Evolutionary conservation across 345 rosid genomes (phyloP), one percentile per base, ranked within the genome.

Genomic region (Aegle marmelos): DNA sequence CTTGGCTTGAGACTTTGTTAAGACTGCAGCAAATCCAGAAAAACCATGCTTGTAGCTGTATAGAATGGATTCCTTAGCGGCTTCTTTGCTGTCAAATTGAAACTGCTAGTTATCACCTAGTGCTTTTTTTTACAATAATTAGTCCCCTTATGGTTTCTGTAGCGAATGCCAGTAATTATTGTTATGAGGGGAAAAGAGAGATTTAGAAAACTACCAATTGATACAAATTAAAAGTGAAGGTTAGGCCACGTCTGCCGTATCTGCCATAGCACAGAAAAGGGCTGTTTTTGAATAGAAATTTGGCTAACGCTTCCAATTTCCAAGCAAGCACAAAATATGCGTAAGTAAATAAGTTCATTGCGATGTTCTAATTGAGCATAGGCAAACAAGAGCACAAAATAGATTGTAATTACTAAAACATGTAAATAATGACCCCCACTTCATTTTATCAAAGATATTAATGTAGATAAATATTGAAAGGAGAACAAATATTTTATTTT

Each of bases 11-110:
- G 89, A 77, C 54, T 70, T 77, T 54, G 83, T 85, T 76, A 89
- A 59, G 31, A 76, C 75, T n/a, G 89, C 92, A 17, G 89, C 84
- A 83, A 87, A 89, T 59, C 92, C 90, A 3, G 90, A 86, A 80
- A 87, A 87, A 9, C 90, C 92, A 76, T 89, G 88, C 83, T 82
- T 89, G 88, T 87, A 89, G 88, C 84, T 89, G 83, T 89, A 87
- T 56, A 87, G 63, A 78, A 86, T 83, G 19, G 85, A 83, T 60
- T 80, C 84, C 76, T 75, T 74, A 27, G 90, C 92, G 81, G 88
- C 86, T 81, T 79, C 87, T 80, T 85, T 79, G 83, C 90, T 89
- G 85, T 77, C 68, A 83, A 75, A 77, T 31, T 41, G 37, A 83
- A 61, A 79, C 63, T 41, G 34, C 59, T 68, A 50, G 76, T 57